Conservation (phyloP, 805 yeast species). For the Lachancea nothofagi region DNA sequence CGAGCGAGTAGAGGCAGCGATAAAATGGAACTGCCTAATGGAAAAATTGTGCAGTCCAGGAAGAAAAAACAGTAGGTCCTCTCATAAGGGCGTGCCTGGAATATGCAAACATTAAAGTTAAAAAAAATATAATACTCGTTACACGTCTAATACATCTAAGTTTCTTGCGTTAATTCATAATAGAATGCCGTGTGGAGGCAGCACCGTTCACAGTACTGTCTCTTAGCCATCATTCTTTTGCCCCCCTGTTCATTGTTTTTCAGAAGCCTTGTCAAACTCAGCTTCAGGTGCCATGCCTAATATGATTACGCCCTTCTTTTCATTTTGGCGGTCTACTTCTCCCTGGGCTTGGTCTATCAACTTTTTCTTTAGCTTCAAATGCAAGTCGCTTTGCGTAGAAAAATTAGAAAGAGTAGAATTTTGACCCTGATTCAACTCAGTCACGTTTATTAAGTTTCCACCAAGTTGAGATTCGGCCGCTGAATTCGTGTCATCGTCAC, state of each 20-base stretch:
- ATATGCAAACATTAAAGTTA: no score
- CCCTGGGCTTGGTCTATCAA: conserved; percentile 23
- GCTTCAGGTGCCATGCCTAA: conserved; percentile 27
- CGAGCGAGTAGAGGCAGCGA: conserved; percentile 36
- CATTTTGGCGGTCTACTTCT: conserved; percentile 26
- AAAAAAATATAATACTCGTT: conserved; percentile 5
- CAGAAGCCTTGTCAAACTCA: background rate
- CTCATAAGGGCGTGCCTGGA: background rate
- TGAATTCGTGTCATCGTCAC: conserved; percentile 4
- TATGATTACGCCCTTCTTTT: conserved; percentile 31
- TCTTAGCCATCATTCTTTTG: conserved; percentile 34
- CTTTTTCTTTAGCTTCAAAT: conserved; percentile 26
- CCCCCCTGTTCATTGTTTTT: background rate
- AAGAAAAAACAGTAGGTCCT: conserved; percentile 8
- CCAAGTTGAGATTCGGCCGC: conserved; percentile 8
- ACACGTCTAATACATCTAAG: conserved; percentile 10
- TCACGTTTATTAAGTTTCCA: conserved; percentile 18
- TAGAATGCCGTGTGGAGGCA: background rate
- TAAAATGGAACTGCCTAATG: conserved; percentile 52
- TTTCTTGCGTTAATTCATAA: conserved; percentile 12
- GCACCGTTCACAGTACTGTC: background rate
- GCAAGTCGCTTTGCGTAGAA: conserved; percentile 29
- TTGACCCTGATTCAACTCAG: conserved; percentile 18
- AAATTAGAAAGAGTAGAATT: conserved; percentile 6
- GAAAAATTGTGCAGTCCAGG: conserved; percentile 49